Conservation (phyloP, 2,329 filamentous ascomycete species). For the Grosmannia clavigera region DNA sequence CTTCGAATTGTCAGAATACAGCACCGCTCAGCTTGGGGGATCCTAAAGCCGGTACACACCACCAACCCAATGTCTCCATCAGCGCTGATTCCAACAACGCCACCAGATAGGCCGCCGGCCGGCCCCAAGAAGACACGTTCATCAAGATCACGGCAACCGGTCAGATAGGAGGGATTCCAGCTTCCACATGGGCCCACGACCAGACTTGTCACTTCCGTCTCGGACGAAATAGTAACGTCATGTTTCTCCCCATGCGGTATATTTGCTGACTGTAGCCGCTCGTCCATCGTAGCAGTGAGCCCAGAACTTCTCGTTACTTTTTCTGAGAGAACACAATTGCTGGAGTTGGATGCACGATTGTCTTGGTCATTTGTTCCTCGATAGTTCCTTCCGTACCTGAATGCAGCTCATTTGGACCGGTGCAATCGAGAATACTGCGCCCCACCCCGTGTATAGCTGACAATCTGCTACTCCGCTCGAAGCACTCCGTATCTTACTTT, state of each 20-base stretch:
- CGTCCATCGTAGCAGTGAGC: neutral
- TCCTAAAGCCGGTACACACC: neutral
- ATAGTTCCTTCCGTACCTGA: neutral
- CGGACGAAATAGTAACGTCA: neutral
- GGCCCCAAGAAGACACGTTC: conserved; percentile 33
- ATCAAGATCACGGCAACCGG: conserved; percentile 38
- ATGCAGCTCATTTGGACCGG: neutral
- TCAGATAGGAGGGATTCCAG: conserved; percentile 8
- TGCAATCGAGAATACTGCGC: neutral
- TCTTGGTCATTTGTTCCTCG: neutral
- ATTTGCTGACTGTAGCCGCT: neutral
- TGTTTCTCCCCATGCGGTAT: neutral
- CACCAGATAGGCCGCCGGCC: conserved; percentile 26
- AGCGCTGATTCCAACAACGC: conserved; percentile 40
- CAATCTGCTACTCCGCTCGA: no score
- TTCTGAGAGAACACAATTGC: neutral
- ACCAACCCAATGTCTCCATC: conserved; percentile 36
- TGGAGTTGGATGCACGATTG: neutral
- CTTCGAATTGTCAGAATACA: conserved; percentile 14
- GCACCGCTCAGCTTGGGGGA: no score
- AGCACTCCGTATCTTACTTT: no score
- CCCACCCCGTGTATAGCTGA: neutral
- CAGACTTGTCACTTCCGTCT: neutral
- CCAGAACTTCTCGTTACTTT: neutral
- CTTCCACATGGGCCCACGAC: neutral